Conservation (phyloP, 2,329 filamentous ascomycete species). For the Talaromyces sp. region DNA sequence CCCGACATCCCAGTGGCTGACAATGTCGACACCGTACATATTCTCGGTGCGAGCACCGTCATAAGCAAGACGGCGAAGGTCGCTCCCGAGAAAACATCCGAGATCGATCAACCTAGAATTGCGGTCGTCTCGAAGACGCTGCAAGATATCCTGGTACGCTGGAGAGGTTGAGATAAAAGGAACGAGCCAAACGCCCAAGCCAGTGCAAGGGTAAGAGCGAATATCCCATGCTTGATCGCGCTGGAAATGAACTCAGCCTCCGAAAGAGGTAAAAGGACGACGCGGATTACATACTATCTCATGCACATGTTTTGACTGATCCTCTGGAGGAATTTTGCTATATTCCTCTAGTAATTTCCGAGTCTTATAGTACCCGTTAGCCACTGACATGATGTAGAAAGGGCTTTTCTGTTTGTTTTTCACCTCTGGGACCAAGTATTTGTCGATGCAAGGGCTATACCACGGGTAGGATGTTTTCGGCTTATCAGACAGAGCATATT, state of each 20-base stretch:
- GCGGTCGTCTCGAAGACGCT: background rate
- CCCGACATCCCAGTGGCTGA: slow-evolving; percentile 52
- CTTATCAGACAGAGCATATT: slow-evolving; percentile 4
- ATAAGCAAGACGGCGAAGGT: slow-evolving; percentile 21
- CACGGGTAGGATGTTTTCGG: slow-evolving; percentile 2
- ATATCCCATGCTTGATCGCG: slow-evolving; percentile 7
- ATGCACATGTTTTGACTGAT: slow-evolving; percentile 7
- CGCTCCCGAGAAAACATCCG: slow-evolving; percentile 2
- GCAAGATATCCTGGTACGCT: background rate
- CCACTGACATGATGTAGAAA: background rate
- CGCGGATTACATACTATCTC: background rate
- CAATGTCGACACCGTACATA: slow-evolving; percentile 48
- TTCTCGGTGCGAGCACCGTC: slow-evolving; percentile 47
- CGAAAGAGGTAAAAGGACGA: background rate
- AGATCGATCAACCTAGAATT: slow-evolving; percentile 2
- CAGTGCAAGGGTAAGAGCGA: slow-evolving; percentile 6
- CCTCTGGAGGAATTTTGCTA: background rate
- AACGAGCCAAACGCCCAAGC: slow-evolving; percentile 4
- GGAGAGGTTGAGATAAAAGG: slow-evolving; percentile 3
- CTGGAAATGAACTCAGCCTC: background rate
- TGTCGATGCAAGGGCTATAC: slow-evolving; percentile 1
- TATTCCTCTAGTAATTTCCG: slow-evolving; percentile 1
- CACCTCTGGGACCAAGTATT: slow-evolving; percentile 3
- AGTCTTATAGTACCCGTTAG: background rate
- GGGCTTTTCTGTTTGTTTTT: background rate